A percentile compares a stretch with the other conserved stretches of the same genome.
phyloP scores from a whole-genome alignment of 148 eudicot species.

The Rhododendron molle region DNA sequence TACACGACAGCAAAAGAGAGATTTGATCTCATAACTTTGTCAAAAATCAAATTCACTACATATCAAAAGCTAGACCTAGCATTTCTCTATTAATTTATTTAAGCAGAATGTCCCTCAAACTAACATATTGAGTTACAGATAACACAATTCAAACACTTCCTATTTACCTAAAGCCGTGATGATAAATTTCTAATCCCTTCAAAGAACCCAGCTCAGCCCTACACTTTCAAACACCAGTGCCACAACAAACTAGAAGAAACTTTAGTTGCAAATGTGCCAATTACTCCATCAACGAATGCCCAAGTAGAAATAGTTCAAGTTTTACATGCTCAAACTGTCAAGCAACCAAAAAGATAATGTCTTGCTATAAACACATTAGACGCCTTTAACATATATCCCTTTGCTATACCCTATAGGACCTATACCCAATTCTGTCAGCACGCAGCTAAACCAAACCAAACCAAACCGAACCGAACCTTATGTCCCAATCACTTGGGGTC shows the following conservation, averaged over 20 bases:
- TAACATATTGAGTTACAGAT: neutral
- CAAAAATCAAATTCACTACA: neutral
- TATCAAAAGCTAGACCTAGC: neutral
- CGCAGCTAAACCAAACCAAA: no score
- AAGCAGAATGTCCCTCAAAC: neutral
- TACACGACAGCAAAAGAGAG: neutral
- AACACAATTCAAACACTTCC: neutral
- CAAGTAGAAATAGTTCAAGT: neutral
- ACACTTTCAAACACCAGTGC: neutral
- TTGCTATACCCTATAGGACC: neutral
- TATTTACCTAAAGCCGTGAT: neutral
- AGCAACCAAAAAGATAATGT: neutral
- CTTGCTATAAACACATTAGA: neutral
- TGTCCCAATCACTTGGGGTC: no score
- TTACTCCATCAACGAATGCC: neutral
- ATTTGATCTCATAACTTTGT: neutral
- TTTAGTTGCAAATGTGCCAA: neutral
- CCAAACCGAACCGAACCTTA: no score
- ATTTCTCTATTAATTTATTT: neutral
- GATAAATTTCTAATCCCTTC: neutral
- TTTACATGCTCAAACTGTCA: neutral
- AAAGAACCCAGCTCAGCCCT: neutral
- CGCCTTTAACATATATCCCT: neutral
- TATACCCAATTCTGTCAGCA: no score
- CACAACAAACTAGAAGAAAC: neutral